These are phyloP conservation scores for Trapa bicornis DNA, from an alignment of 345 rosid species.

Conservation along the genomic window DNA sequence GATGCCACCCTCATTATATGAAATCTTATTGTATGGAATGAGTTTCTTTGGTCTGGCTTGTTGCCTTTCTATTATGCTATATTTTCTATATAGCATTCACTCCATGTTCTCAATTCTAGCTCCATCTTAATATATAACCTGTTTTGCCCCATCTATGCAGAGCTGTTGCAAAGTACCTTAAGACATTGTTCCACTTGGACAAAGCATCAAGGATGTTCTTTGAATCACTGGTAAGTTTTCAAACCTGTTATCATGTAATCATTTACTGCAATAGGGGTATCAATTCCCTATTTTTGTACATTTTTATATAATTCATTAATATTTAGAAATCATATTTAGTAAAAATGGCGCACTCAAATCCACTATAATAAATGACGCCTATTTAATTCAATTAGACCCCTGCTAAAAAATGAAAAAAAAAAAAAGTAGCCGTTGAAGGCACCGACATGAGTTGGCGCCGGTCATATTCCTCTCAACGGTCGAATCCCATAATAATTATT, in stretches of 20 bases:
- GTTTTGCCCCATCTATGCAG: too few species aligned
- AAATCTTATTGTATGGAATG: not conserved
- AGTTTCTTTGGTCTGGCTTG: not conserved
- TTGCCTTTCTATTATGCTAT: not conserved
- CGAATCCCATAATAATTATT: not conserved
- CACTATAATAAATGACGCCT: too few species aligned
- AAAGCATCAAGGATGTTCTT: conserved; percentile 97
- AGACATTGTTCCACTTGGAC: conserved; percentile 61
- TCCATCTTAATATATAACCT: too few species aligned
- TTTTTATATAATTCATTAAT: too few species aligned
- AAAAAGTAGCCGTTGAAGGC: conserved; percentile 9
- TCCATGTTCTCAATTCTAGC: not conserved
- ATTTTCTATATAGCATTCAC: not conserved
- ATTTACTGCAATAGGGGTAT: not conserved
- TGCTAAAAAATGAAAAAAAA: too few species aligned
- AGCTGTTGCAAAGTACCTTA: conserved; percentile 41
- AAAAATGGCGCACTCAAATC: too few species aligned
- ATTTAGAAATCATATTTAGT: too few species aligned
- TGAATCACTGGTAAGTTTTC: conserved; percentile 72
- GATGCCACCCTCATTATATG: not conserved
- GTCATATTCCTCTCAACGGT: conserved; percentile 3
- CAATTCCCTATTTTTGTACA: too few species aligned
- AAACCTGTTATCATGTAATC: not conserved
- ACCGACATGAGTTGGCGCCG: not conserved
- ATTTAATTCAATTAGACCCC: too few species aligned